Conservation (phyloP, 768 basidiomycete genomes). For the Galerina marginata region DNA sequence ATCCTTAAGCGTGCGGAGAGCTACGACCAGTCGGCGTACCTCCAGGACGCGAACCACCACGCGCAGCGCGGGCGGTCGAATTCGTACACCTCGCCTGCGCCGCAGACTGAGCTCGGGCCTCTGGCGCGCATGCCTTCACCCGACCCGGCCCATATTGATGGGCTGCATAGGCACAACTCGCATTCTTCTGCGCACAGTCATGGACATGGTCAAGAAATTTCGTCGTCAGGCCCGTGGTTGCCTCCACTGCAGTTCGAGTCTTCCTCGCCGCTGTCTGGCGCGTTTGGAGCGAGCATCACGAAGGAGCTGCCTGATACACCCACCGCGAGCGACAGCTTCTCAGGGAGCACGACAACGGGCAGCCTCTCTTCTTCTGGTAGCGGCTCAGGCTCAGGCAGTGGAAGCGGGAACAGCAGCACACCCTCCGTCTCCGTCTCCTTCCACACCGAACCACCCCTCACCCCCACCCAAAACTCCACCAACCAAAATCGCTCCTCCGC, state of each 20-base stretch:
- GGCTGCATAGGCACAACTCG: slow-evolving; percentile 72
- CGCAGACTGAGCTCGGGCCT: slow-evolving; percentile 67
- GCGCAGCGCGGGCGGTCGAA: slow-evolving; percentile 74
- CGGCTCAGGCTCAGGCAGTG: neutral
- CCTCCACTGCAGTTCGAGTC: slow-evolving; percentile 67
- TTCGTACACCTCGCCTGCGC: slow-evolving; percentile 71
- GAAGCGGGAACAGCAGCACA: neutral
- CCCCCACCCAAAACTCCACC: neutral
- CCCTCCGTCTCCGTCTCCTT: neutral
- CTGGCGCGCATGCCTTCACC: slow-evolving; percentile 83
- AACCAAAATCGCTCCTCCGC: slow-evolving; percentile 28
- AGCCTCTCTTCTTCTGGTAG: neutral
- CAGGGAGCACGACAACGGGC: too few relatives aligned
- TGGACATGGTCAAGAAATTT: slow-evolving; percentile 35
- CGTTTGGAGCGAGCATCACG: slow-evolving; percentile 36
- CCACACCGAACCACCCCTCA: neutral
- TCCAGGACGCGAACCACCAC: slow-evolving; percentile 45
- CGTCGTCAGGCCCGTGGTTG: slow-evolving; percentile 55
- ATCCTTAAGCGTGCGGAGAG: slow-evolving; percentile 85
- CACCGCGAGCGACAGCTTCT: too few relatives aligned
- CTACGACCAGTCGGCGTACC: slow-evolving; percentile 68
- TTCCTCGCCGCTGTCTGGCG: slow-evolving; percentile 32
- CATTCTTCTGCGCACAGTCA: slow-evolving; percentile 53
- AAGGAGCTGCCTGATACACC: slow-evolving; percentile 43
- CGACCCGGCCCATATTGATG: slow-evolving; percentile 87